A percentile compares a stretch with the other conserved stretches of the same genome.
Conservation (phyloP, 345 rosid genomes). For the Euphorbia pulcherrima region DNA sequence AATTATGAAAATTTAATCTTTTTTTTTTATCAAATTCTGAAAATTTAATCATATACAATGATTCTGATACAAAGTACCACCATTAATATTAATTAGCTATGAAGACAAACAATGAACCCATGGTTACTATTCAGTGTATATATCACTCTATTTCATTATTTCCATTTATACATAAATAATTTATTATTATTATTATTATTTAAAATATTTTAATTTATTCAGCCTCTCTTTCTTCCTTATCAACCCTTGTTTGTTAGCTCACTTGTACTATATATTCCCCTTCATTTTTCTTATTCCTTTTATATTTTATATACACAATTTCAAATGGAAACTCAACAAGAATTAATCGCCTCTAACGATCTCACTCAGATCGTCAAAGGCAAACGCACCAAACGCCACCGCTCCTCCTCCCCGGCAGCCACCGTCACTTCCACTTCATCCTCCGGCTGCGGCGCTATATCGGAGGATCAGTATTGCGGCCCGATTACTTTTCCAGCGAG, state of each 20-base stretch:
- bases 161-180: not conserved
- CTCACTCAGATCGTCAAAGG: conserved; percentile 44
- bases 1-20: too few species aligned
- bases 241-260: conserved; percentile 18
- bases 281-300: too few species aligned
- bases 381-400: conserved; percentile 76
- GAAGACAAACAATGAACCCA: too few species aligned
- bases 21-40: too few species aligned
- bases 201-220: not conserved
- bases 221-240: not conserved
- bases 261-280: not conserved
- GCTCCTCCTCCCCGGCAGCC: conserved; percentile 45
- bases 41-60: too few species aligned
- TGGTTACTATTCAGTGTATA: too few species aligned
- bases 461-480: conserved; percentile 21
- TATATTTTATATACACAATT: too few species aligned
- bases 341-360: conserved; percentile 19
- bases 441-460: conserved; percentile 24
- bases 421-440: conserved; percentile 49
- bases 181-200: not conserved
- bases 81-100: too few species aligned
- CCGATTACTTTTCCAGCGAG: conserved; percentile 43
- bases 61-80: too few species aligned
- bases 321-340: conserved; percentile 19
- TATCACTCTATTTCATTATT: too few species aligned